Base-by-base conservation (phyloP, 129 eudicot genomes). In the Lactuca saligna region DNA sequence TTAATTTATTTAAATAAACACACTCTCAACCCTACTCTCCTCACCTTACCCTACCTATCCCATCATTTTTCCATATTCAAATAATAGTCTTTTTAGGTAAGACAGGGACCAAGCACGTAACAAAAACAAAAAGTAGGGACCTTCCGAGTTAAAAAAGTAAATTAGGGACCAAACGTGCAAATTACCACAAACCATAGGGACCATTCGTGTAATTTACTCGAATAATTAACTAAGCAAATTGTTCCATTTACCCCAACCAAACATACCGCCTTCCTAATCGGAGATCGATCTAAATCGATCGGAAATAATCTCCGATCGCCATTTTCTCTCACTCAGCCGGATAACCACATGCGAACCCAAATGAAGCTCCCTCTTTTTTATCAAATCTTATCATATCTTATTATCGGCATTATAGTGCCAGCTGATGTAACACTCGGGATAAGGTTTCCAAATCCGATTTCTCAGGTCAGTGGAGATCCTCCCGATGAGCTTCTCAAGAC, bases 371-470 rank as follows among this genome's bases (percentile, higher is more conserved):
- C 39, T 62, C 17, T 15, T n/a, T 20, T 61, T 31, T 37, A 48
- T 38, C 71, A 33, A 12, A 42, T 71, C 20, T 31, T 71, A 9
- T 61, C 64, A 35, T 49, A 79, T 59, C 9, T 66, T 31, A 25
- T 84, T 15, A 15, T 80, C 20, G 57, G 39, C 37, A 69, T 80
- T 57, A 65, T 71, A 41, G 20, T 66, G n/a, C 59, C 85, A 0
- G 62, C 79, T 0, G 38, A 69, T 51, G 46, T 54, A 25, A 59
- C 79, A 31, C 25, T 54, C 37, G 78, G 81, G 46, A 93, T 93
- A 60, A 71, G 98, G 74, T 76, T 89, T 61, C 89, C 97, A 12
- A 88, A 89, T 80, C 98, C 82, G 78, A 77, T 76, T 70, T 73
- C 86, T 61, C 80, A 76, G 13, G 48, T 50, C 17, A 71, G 63